Evolutionary conservation across 345 rosid species (phyloP).

Genomic region (Fremontodendron californicum): DNA sequence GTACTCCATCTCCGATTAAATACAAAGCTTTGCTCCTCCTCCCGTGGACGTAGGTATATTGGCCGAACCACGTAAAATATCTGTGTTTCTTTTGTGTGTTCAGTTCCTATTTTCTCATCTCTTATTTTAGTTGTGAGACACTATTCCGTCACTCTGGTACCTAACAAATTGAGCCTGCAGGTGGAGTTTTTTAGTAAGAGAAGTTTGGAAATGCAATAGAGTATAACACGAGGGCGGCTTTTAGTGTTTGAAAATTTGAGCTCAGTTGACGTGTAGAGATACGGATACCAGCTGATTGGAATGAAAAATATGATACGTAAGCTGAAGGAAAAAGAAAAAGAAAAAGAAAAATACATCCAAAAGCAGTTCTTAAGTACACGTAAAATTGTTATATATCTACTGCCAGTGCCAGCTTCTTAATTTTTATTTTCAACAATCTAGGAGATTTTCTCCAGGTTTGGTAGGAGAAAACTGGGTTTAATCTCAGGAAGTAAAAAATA

Average conservation of each 20-base stretch:
- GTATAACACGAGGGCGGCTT: constrained; percentile 31
- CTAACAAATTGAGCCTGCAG: neutral
- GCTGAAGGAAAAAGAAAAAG: neutral
- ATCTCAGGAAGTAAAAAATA: neutral
- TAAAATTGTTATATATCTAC: neutral
- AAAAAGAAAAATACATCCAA: neutral
- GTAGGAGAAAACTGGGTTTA: neutral
- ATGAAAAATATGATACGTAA: neutral
- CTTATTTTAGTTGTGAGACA: no score
- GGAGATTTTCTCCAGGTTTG: neutral
- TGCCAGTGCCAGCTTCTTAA: neutral
- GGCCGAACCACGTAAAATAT: no score
- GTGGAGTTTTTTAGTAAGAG: neutral
- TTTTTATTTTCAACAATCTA: no score
- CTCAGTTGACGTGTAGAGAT: constrained; percentile 16
- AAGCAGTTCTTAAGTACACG: neutral
- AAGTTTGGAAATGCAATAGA: constrained; percentile 13
- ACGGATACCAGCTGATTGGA: neutral
- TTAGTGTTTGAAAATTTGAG: constrained; percentile 16
- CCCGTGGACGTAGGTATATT: no score
- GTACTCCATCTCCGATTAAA: no score
- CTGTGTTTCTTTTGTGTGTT: no score
- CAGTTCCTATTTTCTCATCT: no score
- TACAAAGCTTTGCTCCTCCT: no score
- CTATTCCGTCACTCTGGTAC: no score